Base-by-base conservation (phyloP, 2,329 filamentous ascomycete species). In the Aureobasidium subglaciale region DNA sequence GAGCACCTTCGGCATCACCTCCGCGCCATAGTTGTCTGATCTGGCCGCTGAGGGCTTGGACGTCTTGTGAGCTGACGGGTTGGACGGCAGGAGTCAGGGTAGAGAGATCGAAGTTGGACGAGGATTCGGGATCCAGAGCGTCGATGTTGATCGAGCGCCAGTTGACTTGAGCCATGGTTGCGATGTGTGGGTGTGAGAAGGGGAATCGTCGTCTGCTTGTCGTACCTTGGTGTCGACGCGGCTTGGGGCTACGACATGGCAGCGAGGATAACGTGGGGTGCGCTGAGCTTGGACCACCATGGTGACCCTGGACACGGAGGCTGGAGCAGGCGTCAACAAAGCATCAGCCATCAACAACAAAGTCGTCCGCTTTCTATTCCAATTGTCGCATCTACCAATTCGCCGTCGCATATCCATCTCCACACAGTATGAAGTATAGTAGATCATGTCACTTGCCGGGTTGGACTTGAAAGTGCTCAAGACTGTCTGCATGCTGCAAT, bases 121-220 rank as follows among this genome's bases (percentile, higher is more conserved):
- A 83, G 65, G 90, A 93, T 73, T 97, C 91, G 58, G 91, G 89
- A 71, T 93, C 88, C 65, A 95, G 81, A 63, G 86, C 85, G 71
- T 96, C 91, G 71, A 96, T 87, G 80, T 96, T 90, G 79, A 96
- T 93, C 63, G 90, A 96, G 72, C 91, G 88, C 76, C 81, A 85
- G 70, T 85, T 85, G 73, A 81, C 5, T 55, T 70, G 65, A 38
- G 75, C 71, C 75, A 76, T 77, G 59, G 58, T 63, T 57, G 56
- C 11, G 2, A n/a, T 24, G 24, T 18, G 32, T 49, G 34, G 22
- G 16, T 7, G 34, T n/a, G n/a, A n/a, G n/a, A n/a, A 24, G 16
- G 46, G 18, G 46, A 20, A 24, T 53, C 15, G 43, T 24, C 25
- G 45, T 27, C 20, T 43, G 25, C 10, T 15, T 13, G 32, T 15